phyloP scores from a whole-genome alignment of 2,329 filamentous ascomycete genomes.

The Cladosporium oxysporum region DNA sequence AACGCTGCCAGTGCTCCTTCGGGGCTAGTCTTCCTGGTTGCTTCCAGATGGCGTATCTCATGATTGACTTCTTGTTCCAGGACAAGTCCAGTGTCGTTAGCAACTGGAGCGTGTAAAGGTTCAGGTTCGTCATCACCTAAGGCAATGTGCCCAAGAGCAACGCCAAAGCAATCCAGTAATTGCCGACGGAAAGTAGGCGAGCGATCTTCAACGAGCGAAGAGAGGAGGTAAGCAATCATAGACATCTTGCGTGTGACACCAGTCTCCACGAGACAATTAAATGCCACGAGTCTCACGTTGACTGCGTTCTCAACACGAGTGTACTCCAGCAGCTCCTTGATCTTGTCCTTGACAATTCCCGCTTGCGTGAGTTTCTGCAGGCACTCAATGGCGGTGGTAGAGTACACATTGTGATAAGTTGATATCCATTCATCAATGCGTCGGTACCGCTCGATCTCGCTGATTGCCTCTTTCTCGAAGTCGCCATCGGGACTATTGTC shows the following conservation, averaged over 20 bases:
- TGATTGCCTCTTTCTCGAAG: slow-evolving; percentile 58
- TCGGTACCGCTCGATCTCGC: slow-evolving; percentile 63
- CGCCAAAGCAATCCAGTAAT: slow-evolving; percentile 55
- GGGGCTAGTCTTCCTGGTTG: slow-evolving; percentile 57
- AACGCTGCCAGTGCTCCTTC: slow-evolving; percentile 60
- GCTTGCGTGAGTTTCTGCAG: slow-evolving; percentile 57
- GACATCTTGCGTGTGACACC: slow-evolving; percentile 54
- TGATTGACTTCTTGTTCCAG: slow-evolving; percentile 58
- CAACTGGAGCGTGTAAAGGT: slow-evolving; percentile 35
- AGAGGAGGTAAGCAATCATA: slow-evolving; percentile 59
- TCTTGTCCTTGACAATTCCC: slow-evolving; percentile 54
- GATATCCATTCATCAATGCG: slow-evolving; percentile 68
- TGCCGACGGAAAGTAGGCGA: slow-evolving; percentile 60
- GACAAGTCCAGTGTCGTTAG: slow-evolving; percentile 50
- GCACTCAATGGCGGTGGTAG: slow-evolving; percentile 62
- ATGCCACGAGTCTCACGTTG: slow-evolving; percentile 60
- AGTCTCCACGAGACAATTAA: slow-evolving; percentile 58
- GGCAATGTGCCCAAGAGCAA: slow-evolving; percentile 59
- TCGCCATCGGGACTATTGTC: slow-evolving; percentile 54
- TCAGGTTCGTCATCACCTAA: slow-evolving; percentile 51
- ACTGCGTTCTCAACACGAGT: slow-evolving; percentile 61
- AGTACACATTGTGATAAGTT: slow-evolving; percentile 66
- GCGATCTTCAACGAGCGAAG: slow-evolving; percentile 57
- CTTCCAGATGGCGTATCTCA: slow-evolving; percentile 54
- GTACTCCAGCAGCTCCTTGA: slow-evolving; percentile 62